Percentiles rank a stretch among this genome's conserved stretches.
phyloP scores from a whole-genome alignment of 208 protist species.

The Porcisia hertigi region DNA sequence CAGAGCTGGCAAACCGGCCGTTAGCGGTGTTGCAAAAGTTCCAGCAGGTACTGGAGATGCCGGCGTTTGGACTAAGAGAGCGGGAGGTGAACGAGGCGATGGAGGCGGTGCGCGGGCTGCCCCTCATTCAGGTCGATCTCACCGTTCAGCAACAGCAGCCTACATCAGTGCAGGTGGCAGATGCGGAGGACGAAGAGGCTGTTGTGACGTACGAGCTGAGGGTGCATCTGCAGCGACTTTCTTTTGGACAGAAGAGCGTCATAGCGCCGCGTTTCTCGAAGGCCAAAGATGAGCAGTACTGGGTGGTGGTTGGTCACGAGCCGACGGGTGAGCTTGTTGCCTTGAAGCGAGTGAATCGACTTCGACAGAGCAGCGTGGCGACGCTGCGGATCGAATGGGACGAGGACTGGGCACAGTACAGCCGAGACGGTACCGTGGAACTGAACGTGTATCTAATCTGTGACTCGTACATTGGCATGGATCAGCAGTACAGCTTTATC shows the following conservation, averaged over 20 bases:
- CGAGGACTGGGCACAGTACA: conserved; percentile 68
- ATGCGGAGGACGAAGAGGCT: conserved; percentile 32
- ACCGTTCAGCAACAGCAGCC: conserved; percentile 34
- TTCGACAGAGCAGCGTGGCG: conserved; percentile 48
- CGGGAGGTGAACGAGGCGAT: conserved; percentile 70
- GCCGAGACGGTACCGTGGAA: conserved; percentile 34
- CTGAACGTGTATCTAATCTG: conserved; percentile 87
- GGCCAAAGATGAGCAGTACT: conserved; percentile 93
- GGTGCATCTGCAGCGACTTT: conserved; percentile 73
- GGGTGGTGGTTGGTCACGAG: conserved; percentile 86
- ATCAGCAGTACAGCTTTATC: conserved; percentile 84
- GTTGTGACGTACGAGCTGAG: conserved; percentile 50
- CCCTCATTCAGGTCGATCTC: conserved; percentile 78
- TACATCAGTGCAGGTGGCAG: not conserved
- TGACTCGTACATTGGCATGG: conserved; percentile 92
- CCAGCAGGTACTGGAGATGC: conserved; percentile 52
- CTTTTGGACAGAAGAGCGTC: conserved; percentile 47
- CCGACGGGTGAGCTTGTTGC: conserved; percentile 90
- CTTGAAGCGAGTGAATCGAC: conserved; percentile 87
- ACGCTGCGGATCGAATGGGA: conserved; percentile 89
- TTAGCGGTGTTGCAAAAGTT: conserved; percentile 43
- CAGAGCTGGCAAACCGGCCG: conserved; percentile 79
- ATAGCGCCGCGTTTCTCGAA: conserved; percentile 90
- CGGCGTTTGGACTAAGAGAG: conserved; percentile 45
- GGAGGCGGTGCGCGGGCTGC: conserved; percentile 71